Percentiles rank a stretch among this genome's conserved stretches.
phyloP scores from a whole-genome alignment of 2,329 filamentous ascomycete species.

The Sporothrix mexicana region DNA sequence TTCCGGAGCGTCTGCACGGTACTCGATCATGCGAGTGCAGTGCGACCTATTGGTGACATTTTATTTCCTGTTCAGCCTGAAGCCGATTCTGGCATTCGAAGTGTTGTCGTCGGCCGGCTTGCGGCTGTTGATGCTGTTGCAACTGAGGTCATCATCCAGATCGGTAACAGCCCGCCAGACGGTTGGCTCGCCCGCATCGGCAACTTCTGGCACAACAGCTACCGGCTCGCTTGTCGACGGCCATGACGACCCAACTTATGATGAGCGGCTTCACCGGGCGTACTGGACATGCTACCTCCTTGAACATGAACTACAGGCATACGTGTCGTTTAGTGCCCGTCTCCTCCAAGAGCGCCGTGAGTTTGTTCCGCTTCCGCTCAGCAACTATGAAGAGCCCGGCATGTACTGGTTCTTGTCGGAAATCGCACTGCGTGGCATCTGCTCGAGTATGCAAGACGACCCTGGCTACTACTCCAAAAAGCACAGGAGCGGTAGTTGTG shows the following conservation, averaged over 20 bases:
- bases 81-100: conserved; percentile 37
- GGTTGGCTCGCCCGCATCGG: not conserved
- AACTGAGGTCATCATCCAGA: conserved; percentile 26
- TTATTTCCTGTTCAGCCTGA: conserved; percentile 37
- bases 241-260: conserved; percentile 26
- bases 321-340: conserved; percentile 37
- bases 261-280: conserved; percentile 37
- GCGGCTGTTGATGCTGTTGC: conserved; percentile 31
- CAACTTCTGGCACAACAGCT: not conserved
- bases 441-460: conserved; percentile 35
- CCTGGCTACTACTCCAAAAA: conserved; percentile 10
- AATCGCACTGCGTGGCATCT: conserved; percentile 38
- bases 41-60: conserved; percentile 36
- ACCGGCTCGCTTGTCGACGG: not conserved
- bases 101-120: conserved; percentile 35
- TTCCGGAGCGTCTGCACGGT: conserved; percentile 2
- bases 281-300: conserved; percentile 41
- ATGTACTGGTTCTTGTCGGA: conserved; percentile 40
- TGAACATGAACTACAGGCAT: conserved; percentile 39
- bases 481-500: not conserved
- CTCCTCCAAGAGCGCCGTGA: conserved; percentile 36
- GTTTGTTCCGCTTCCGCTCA: conserved; percentile 35
- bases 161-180: not conserved
- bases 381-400: conserved; percentile 38
- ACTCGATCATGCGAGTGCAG: conserved; percentile 35